These are phyloP conservation scores for Ustilago vetiveriae DNA, from an alignment of 1,284 basidiomycete genomes.

Conservation along the genomic window DNA sequence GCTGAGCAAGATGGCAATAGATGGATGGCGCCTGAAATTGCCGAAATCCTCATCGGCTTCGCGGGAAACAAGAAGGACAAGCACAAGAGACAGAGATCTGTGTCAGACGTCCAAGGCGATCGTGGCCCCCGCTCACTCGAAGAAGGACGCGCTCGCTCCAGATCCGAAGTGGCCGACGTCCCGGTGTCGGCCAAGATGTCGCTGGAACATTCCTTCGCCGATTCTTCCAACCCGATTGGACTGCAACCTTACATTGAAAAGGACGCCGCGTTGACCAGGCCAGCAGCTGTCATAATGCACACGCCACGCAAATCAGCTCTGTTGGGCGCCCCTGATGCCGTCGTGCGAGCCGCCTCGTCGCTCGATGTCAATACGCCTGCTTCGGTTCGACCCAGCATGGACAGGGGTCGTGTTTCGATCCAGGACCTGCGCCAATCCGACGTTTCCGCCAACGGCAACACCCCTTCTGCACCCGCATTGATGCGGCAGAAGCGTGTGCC, in stretches of 20 bases:
- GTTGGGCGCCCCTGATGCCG: conserved; percentile 5
- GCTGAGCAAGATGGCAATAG: conserved; percentile 30
- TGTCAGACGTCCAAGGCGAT: conserved; percentile 2
- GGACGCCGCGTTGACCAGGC: conserved; percentile 13
- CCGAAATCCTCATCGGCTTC: conserved; percentile 32
- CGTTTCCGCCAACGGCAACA: not conserved
- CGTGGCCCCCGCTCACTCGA: conserved; percentile 7
- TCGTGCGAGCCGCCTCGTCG: conserved; percentile 1
- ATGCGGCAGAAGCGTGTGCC: conserved; percentile 35
- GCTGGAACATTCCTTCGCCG: conserved; percentile 10
- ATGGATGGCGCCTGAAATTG: conserved; percentile 54
- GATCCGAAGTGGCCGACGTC: conserved; percentile 14
- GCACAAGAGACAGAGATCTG: conserved; percentile 11
- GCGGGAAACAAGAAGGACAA: conserved; percentile 42
- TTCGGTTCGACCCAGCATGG: conserved; percentile 20
- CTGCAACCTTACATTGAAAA: conserved; percentile 13
- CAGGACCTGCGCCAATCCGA: conserved; percentile 15
- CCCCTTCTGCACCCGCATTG: conserved; percentile 5
- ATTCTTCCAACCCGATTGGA: conserved; percentile 3
- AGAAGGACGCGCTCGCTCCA: conserved; percentile 17
- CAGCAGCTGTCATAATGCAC: conserved; percentile 33
- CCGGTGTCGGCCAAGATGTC: conserved; percentile 14
- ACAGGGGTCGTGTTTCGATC: conserved; percentile 10
- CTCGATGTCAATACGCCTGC: conserved; percentile 4
- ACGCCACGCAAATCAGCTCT: conserved; percentile 16